Conservation (phyloP, 495 filamentous ascomycete species). For the Penicillium ucsense region DNA sequence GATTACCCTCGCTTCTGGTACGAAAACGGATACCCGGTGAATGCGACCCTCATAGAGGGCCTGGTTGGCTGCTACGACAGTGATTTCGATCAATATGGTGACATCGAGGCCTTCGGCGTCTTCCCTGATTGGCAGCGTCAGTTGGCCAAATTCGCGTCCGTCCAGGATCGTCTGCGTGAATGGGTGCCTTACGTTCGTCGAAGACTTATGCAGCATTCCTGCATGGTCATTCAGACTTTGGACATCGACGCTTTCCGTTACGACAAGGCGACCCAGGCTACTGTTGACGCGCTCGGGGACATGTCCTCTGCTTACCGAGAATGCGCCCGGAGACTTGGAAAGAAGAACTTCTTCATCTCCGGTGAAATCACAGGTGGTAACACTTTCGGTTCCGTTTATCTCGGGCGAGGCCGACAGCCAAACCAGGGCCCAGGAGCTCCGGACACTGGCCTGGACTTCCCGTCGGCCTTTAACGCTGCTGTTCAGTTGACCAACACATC, state of each 20-base stretch:
- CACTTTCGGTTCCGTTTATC: conserved; percentile 52
- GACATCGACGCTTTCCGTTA: conserved; percentile 63
- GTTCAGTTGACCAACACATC: conserved; percentile 38
- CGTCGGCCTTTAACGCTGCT: conserved; percentile 28
- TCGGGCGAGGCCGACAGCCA: conserved; percentile 54
- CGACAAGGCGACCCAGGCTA: conserved; percentile 58
- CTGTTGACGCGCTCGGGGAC: conserved; percentile 51
- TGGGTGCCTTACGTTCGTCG: conserved; percentile 51
- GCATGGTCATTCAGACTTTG: conserved; percentile 49
- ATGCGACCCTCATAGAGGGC: conserved; percentile 28
- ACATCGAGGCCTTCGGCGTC: conserved; percentile 58
- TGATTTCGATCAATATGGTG: conserved; percentile 63
- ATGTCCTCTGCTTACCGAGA: conserved; percentile 44
- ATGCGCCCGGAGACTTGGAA: conserved; percentile 46
- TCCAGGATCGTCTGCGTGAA: conserved; percentile 66
- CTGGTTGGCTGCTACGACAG: conserved; percentile 56
- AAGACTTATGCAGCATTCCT: conserved; percentile 54
- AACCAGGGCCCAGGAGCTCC: conserved; percentile 15
- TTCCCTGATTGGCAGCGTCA: conserved; percentile 59
- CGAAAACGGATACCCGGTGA: conserved; percentile 47
- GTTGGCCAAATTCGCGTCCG: conserved; percentile 63
- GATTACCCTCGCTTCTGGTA: conserved; percentile 58
- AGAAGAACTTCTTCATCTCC: conserved; percentile 55
- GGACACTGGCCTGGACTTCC: neutral
- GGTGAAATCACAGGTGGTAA: conserved; percentile 60